Evolutionary conservation across 2,329 filamentous ascomycete genomes (phyloP).

Genomic region (Fusarium foetens): DNA sequence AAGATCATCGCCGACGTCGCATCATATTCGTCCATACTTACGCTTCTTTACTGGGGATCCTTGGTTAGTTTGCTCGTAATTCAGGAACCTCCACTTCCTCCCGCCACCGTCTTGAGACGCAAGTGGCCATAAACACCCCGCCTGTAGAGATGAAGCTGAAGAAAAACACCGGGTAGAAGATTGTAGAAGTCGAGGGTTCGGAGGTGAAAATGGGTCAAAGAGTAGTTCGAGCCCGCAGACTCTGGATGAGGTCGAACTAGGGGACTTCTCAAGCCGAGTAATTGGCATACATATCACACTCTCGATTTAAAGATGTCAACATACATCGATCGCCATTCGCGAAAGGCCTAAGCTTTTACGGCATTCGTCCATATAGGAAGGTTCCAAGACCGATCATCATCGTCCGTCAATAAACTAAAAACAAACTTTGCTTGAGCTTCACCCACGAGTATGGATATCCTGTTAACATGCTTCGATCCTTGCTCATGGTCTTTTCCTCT

Average conservation of each 20-base stretch:
- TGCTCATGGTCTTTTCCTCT: constrained; percentile 3
- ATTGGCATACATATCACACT: background rate
- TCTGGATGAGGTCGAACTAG: background rate
- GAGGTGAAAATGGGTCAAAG: background rate
- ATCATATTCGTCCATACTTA: constrained; percentile 20
- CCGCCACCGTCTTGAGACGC: constrained; percentile 16
- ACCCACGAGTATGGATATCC: background rate
- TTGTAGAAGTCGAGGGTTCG: background rate
- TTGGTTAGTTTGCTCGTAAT: constrained; percentile 16
- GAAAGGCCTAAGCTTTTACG: background rate
- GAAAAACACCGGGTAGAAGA: background rate
- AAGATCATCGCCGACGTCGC: constrained; percentile 56
- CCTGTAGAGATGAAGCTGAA: constrained; percentile 24
- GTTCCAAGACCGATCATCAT: background rate
- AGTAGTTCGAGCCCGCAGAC: background rate
- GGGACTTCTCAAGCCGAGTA: background rate
- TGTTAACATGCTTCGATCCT: background rate
- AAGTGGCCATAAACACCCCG: constrained; percentile 23
- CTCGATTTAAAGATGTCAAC: constrained; percentile 3
- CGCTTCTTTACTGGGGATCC: constrained; percentile 17
- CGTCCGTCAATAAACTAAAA: background rate
- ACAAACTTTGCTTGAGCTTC: constrained; percentile 9
- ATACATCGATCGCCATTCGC: constrained; percentile 8
- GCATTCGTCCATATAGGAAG: constrained; percentile 8
- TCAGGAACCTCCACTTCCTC: constrained; percentile 30